Conservation (phyloP, 1,139 yeast species). For the Ogataea hybrid region DNA sequence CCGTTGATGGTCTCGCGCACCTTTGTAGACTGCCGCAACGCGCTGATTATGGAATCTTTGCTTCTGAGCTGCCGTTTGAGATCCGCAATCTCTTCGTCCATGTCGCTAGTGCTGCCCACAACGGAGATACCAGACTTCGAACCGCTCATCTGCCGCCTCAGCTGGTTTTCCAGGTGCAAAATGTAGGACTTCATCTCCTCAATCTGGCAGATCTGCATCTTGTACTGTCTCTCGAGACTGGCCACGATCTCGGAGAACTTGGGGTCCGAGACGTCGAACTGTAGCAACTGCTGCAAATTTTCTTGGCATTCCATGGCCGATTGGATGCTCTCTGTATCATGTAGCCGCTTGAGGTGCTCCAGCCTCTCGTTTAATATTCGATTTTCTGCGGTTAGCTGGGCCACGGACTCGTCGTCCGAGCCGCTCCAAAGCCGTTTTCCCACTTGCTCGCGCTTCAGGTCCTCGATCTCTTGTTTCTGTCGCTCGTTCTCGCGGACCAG, state of each 20-base stretch:
- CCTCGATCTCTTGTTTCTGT: slow-evolving; percentile 42
- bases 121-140: neutral
- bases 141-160: slow-evolving; percentile 34
- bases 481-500: slow-evolving; percentile 44
- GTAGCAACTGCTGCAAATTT: slow-evolving; percentile 47
- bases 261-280: slow-evolving; percentile 31
- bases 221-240: slow-evolving; percentile 47
- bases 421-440: slow-evolving; percentile 18
- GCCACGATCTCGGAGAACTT: slow-evolving; percentile 43
- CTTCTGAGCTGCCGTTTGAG: slow-evolving; percentile 58
- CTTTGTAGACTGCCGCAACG: slow-evolving; percentile 48
- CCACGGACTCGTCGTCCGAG: slow-evolving; percentile 18
- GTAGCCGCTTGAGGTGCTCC: slow-evolving; percentile 65
- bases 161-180: slow-evolving; percentile 57
- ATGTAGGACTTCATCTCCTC: slow-evolving; percentile 67
- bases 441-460: slow-evolving; percentile 8
- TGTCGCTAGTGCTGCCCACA: slow-evolving; percentile 37
- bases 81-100: slow-evolving; percentile 68
- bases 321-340: slow-evolving; percentile 39
- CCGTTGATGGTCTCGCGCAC: slow-evolving; percentile 21
- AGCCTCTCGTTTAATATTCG: slow-evolving; percentile 58
- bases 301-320: slow-evolving; percentile 45
- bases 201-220: slow-evolving; percentile 45
- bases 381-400: slow-evolving; percentile 60
- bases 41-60: slow-evolving; percentile 77